Evolutionary conservation across 495 filamentous ascomycete genomes (phyloP), one percentile per base, ranked within the genome.

Genomic region (Acidomyces sp.): DNA sequence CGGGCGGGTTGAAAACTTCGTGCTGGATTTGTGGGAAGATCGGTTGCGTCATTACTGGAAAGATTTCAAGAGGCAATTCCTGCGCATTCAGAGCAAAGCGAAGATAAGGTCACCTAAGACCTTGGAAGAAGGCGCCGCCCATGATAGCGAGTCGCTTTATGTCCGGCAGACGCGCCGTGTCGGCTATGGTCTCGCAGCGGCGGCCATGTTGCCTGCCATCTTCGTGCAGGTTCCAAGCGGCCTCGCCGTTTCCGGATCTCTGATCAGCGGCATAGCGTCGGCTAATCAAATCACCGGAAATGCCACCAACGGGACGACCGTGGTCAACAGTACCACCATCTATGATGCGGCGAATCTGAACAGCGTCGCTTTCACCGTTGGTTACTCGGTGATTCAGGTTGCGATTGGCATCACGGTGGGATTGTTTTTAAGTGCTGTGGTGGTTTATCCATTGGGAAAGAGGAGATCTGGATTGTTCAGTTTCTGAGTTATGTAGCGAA

Each of bases 171-270:
- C 50, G 41, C 55, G 58, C 17, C 39, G 79, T 20, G 58, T 72
- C 15, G 70, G 70, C 17, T 74, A 90, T 54, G 85, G 84, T 1
- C 68, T 94, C 11, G 86, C 88, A 0, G 87, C 86, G 1, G 83
- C 84, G 0, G 81, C 83, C 5, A 80, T 97, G 62, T 62, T 96
- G 0, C 88, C 88, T 1, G 88, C 83, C 3, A 93, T 97, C 46
- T 93, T 93, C 51, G 88, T 97, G 4, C 82, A 90, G 38, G 90
- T 97, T 4, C 88, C 88, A 2, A 85, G 79, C 11, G 88, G 87
- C 3, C 68, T 97, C 10, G 84, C 90, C 0, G 85, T 85, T 3
- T 75, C 74, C 22, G 88, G 88, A 1, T 83, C 78, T 7, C 61
- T 95, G 43, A 67, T 97, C 11, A 77, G 74, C n/a, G 88, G 90